Evolutionary conservation across 2,329 filamentous ascomycete species (phyloP), one percentile per base, ranked within the genome.

Genomic region (Teratosphaeria gauchensis): DNA sequence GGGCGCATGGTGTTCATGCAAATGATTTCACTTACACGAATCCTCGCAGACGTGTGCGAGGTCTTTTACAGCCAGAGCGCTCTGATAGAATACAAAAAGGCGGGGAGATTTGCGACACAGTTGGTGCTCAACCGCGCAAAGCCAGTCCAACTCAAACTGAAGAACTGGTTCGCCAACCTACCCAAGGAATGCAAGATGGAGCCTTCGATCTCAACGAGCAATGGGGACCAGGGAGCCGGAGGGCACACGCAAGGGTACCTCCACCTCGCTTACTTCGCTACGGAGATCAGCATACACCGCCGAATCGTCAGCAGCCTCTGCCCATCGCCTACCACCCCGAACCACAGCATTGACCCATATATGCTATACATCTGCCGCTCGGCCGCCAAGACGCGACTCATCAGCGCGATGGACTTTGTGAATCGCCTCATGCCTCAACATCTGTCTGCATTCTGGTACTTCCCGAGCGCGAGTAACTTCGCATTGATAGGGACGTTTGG

Each of bases 361-460:
- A 84, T 95, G 55, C 83, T 91, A 58, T 90, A 95, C 73, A 96
- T 96, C 66, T 96, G 92, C 74, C 90, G 92, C 56, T 92, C 87
- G 59, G 92, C 92, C 3, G 92, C 92, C 56, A 96, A 96, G 73
- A 95, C 92, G 0, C 87, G 92, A 5, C 82, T 97, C 35, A 96
- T 96, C 69, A 95, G 89, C 24, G 91, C 92, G 63, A 95, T 97
- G 89, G 92, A 97, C 72, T 96, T 96, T 74, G 91, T 96, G 67
- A 96, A 96, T 74, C 87, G 92, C 0, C 82, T 97, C 33, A 90
- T 88, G 52, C 90, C 90, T 0, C 84, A 86, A 38, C 92, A 97
- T 68, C 81, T 96, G 32, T 85, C 87, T n/a, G 84, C 90, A 0
- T 96, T 96, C 75, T 97, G 92, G 92, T 92, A 89, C 71, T 92